These are phyloP conservation scores for Pilasporangium apinafurcum DNA, from an alignment of 352 stramenopile species.

Conservation along the genomic window DNA sequence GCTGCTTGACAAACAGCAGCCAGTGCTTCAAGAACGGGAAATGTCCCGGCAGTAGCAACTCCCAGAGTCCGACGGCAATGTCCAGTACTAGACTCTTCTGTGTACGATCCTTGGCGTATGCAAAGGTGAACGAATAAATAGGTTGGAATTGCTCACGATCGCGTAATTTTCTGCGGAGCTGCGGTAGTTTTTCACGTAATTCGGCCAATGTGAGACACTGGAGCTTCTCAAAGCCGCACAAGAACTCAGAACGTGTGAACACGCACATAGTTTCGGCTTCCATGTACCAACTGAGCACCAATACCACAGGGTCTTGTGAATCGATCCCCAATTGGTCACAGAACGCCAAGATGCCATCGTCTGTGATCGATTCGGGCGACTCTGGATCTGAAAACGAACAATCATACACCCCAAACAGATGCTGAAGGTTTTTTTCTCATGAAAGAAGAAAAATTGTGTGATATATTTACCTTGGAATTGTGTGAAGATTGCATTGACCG, in stretches of 20 bases:
- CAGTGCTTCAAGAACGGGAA: conserved; percentile 66
- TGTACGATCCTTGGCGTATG: conserved; percentile 76
- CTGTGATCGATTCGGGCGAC: conserved; percentile 52
- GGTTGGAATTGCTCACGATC: conserved; percentile 38
- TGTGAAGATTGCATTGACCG: conserved; percentile 55
- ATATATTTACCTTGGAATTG: conserved; percentile 46
- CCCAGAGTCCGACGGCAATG: conserved; percentile 64
- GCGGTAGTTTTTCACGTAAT: conserved; percentile 38
- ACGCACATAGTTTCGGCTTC: conserved; percentile 71
- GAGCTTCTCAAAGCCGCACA: conserved; percentile 62
- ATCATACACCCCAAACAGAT: conserved; percentile 1
- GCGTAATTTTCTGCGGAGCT: conserved; percentile 41
- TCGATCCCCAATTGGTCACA: conserved; percentile 71
- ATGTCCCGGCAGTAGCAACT: conserved; percentile 55
- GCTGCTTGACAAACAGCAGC: conserved; percentile 52
- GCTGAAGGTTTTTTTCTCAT: too few species aligned
- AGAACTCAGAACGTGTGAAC: conserved; percentile 70
- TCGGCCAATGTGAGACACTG: conserved; percentile 51
- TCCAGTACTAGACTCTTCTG: conserved; percentile 79
- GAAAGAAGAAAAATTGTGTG: too few species aligned
- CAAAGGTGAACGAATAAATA: conserved; percentile 87
- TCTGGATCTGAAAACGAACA: conserved; percentile 78
- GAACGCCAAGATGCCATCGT: conserved; percentile 72
- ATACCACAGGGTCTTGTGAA: conserved; percentile 70
- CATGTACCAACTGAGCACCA: conserved; percentile 79